Evolutionary conservation across 1,139 yeast genomes (phyloP).

Genomic region (Scheffersomyces quercinus): DNA sequence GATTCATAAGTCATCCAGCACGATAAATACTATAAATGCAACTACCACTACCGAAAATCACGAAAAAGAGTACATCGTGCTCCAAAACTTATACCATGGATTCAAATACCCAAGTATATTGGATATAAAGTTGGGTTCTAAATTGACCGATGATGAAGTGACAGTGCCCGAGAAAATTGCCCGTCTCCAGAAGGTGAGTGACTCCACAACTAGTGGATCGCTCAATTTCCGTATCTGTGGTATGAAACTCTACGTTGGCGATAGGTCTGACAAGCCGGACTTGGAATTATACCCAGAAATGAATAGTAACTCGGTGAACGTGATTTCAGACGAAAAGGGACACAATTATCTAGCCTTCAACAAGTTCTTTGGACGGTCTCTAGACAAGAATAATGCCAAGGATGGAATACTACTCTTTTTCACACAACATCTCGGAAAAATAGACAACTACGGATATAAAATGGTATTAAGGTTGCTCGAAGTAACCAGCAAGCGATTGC

Average conservation of each 20-base stretch:
- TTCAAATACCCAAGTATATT: slow-evolving; percentile 67
- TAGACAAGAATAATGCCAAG: slow-evolving; percentile 44
- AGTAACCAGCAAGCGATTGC: slow-evolving; percentile 57
- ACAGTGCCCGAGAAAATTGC: slow-evolving; percentile 59
- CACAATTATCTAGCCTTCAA: slow-evolving; percentile 52
- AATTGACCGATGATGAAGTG: slow-evolving; percentile 60
- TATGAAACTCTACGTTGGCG: slow-evolving; percentile 57
- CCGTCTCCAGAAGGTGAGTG: slow-evolving; percentile 64
- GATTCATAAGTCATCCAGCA: not conserved
- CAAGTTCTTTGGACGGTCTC: slow-evolving; percentile 69
- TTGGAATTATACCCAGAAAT: slow-evolving; percentile 7
- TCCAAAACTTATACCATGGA: slow-evolving; percentile 68
- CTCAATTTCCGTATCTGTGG: slow-evolving; percentile 83
- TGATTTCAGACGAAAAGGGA: slow-evolving; percentile 16
- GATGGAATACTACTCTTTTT: slow-evolving; percentile 59
- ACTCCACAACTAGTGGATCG: slow-evolving; percentile 76
- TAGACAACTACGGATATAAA: slow-evolving; percentile 1
- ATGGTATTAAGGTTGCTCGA: slow-evolving; percentile 29
- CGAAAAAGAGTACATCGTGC: slow-evolving; percentile 52
- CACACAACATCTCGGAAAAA: slow-evolving; percentile 19
- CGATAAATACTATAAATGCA: not conserved
- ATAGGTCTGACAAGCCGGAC: slow-evolving; percentile 1
- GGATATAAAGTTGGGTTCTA: slow-evolving; percentile 80
- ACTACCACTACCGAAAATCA: slow-evolving; percentile 6
- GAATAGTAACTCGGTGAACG: slow-evolving; percentile 2